Evolutionary conservation across 2,329 filamentous ascomycete species (phyloP).

Genomic region (Nemania diffusa): DNA sequence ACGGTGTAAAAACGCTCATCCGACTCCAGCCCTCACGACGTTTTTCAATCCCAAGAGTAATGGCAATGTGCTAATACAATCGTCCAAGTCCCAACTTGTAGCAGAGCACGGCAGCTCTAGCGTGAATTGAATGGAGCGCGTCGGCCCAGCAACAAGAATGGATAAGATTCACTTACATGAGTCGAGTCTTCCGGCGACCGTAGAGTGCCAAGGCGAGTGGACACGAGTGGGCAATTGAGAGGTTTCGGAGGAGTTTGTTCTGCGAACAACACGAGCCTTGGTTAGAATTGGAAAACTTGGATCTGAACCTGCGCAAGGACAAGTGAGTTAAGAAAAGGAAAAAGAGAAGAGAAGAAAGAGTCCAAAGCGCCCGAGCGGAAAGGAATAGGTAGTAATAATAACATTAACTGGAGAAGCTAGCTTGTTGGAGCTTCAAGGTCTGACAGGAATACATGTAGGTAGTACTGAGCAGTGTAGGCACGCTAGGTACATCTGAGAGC

Average conservation of each 20-base stretch:
- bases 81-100: slow-evolving; percentile 13
- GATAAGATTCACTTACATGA: slow-evolving; percentile 31
- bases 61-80: neutral
- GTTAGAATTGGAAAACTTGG: slow-evolving; percentile 42
- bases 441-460: slow-evolving; percentile 20
- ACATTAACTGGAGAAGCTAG: slow-evolving; percentile 42
- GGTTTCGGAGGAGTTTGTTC: slow-evolving; percentile 40
- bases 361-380: slow-evolving; percentile 41
- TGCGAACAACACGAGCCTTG: slow-evolving; percentile 52
- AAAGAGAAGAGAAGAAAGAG: slow-evolving; percentile 40
- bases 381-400: slow-evolving; percentile 43
- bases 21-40: neutral
- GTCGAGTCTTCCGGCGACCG: slow-evolving; percentile 19
- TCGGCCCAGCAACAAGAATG: slow-evolving; percentile 36
- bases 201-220: slow-evolving; percentile 28
- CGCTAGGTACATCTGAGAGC: slow-evolving; percentile 21
- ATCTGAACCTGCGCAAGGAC: slow-evolving; percentile 47
- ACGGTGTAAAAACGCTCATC: neutral
- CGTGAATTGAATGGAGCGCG: slow-evolving; percentile 24
- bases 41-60: neutral
- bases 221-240: slow-evolving; percentile 37
- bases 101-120: slow-evolving; percentile 7
- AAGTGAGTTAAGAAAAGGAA: slow-evolving; percentile 48
- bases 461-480: no score
- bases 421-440: slow-evolving; percentile 38